Base-by-base conservation (phyloP, 1,284 basidiomycete species). In the Gymnopus androsaceus region DNA sequence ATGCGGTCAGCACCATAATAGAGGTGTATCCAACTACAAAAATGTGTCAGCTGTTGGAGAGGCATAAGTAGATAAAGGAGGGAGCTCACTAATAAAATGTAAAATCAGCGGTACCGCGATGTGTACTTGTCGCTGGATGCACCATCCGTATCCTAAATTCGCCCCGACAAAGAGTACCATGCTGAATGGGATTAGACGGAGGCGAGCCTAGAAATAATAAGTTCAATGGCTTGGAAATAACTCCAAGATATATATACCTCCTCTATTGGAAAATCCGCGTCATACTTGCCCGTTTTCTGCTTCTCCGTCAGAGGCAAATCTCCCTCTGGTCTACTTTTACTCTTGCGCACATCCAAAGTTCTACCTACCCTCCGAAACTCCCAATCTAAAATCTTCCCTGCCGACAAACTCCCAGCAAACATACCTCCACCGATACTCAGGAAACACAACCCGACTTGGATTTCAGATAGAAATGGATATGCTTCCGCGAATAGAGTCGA, bases 381-480 rank as follows among this genome's bases (percentile, higher is more conserved):
- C 58, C 69, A 66, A 63, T 90, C 84, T 17, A 88, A 67, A 12
- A 87, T 56, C 58, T 69, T 77, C 2, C 87, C 87, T 31, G 70
- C 77, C 4, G 72, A 37, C 11, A 72, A 62, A 42, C 79, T 76
- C 23, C 85, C 90, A 51, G 51, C 1, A 27, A 56, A 47, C 66
- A 74, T 73, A 4, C 78, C 79, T 21, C 72, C 75, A 5, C 83
- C 84, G 42, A 82, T 75, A 4, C 75, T 75, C 42, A 92, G 72
- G 71, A 84, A 92, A 66, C 86, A 90, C 7, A 92, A 68, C 0
- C 90, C 90, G 33, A 86, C 76, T 11, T 82, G 77, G 1, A 83
- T 85, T 61, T 88, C 79, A 51, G 69, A 78, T 40, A 90, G 73
- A 66, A 73, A 83, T 0, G 85, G 80, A 62, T 90, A 92, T 1